Evolutionary conservation across 306 rosid species (phyloP).

Genomic region (Quercus mongolica): DNA sequence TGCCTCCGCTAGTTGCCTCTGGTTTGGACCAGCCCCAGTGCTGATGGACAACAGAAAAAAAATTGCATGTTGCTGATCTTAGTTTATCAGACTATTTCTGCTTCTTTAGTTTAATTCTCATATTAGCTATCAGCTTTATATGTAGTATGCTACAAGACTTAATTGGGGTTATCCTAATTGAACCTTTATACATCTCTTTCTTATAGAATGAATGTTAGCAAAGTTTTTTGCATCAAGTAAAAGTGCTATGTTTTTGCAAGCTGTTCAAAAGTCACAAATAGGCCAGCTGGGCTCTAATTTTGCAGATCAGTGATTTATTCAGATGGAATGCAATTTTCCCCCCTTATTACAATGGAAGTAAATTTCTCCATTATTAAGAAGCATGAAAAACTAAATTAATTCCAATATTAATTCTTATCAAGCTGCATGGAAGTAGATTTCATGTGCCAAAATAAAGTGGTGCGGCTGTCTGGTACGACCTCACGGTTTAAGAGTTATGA

Average conservation of each 20-base stretch:
- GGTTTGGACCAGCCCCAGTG: conserved; percentile 50
- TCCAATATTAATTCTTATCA: too few relatives aligned
- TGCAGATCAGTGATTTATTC: not conserved
- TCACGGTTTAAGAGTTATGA: too few relatives aligned
- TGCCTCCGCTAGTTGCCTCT: conserved; percentile 40
- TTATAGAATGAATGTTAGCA: not conserved
- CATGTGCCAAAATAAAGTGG: too few relatives aligned
- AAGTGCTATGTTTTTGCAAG: not conserved
- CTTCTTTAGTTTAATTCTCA: not conserved
- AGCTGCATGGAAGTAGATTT: too few relatives aligned
- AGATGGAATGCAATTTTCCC: too few relatives aligned
- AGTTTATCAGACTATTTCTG: not conserved
- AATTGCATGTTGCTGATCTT: not conserved
- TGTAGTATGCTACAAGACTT: not conserved
- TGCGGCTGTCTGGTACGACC: too few relatives aligned
- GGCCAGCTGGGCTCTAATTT: too few relatives aligned
- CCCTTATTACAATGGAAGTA: too few relatives aligned
- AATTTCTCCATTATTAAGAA: too few relatives aligned
- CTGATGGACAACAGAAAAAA: conserved; percentile 11
- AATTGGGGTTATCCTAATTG: not conserved
- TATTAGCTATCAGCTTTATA: not conserved
- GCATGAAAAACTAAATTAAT: too few relatives aligned
- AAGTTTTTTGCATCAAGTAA: not conserved
- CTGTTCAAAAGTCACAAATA: too few relatives aligned
- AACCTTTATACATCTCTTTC: not conserved